A percentile compares a stretch with the other conserved stretches of the same genome.
These are phyloP conservation scores for Aurinia saxatilis DNA, from an alignment of 345 rosid species.

Conservation along the genomic window DNA sequence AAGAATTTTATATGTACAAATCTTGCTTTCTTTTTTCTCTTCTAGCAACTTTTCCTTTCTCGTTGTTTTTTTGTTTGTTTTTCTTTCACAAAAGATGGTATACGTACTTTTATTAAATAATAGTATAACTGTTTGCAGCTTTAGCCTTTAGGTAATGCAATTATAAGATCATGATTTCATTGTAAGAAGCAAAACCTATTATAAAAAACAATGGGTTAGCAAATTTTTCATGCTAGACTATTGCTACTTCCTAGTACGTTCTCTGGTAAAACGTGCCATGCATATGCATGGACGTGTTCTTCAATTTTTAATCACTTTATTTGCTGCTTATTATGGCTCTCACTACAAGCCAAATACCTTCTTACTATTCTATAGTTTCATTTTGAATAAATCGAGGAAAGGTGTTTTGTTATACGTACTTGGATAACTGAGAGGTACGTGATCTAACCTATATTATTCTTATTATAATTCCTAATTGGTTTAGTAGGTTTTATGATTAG, in stretches of 20 bases:
- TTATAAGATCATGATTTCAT: slow-evolving; percentile 74
- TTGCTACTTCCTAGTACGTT: slow-evolving; percentile 41
- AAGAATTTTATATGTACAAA: neutral
- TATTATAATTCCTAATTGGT: no score
- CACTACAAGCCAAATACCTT: slow-evolving; percentile 6
- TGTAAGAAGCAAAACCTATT: slow-evolving; percentile 41
- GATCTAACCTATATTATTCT: neutral
- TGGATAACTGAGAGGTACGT: neutral
- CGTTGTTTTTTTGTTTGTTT: slow-evolving; percentile 21
- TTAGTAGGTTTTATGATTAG: neutral
- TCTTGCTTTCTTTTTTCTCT: neutral
- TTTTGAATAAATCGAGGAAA: slow-evolving; percentile 15
- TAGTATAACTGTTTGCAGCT: slow-evolving; percentile 20
- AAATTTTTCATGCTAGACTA: slow-evolving; percentile 47
- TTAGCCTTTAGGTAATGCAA: slow-evolving; percentile 39
- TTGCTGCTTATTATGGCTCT: neutral
- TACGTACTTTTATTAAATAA: neutral
- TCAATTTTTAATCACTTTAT: slow-evolving; percentile 4
- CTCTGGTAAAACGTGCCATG: slow-evolving; percentile 48
- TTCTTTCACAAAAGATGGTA: slow-evolving; percentile 13
- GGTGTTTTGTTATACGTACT: neutral
- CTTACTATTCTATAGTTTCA: slow-evolving; percentile 5
- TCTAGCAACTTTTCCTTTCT: slow-evolving; percentile 14
- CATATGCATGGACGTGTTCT: slow-evolving; percentile 28
- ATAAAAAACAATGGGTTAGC: neutral